Evolutionary conservation across 257 asterid genomes (phyloP).

Genomic region (Jaltomata sinuosa): DNA sequence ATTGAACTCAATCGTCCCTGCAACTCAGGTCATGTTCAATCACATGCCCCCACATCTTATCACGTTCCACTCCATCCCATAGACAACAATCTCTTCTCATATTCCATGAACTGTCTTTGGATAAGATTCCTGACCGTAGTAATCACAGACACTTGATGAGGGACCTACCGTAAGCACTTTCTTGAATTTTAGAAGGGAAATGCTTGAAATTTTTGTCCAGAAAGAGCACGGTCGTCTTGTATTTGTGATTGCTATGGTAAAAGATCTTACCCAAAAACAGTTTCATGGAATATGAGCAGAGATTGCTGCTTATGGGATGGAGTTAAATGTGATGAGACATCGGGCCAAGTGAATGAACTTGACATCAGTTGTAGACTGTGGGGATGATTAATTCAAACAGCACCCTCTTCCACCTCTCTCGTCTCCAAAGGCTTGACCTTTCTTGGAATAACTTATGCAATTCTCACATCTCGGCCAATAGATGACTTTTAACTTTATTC

Average conservation of each 20-base stretch:
- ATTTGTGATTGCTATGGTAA: neutral
- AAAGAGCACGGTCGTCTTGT: neutral
- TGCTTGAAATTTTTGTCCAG: neutral
- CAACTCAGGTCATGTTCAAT: conserved; percentile 13
- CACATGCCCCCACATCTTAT: conserved; percentile 4
- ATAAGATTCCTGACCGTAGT: neutral
- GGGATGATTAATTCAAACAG: conserved; percentile 7
- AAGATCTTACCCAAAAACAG: neutral
- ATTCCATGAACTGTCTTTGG: conserved; percentile 2
- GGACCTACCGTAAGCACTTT: neutral
- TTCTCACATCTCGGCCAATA: neutral
- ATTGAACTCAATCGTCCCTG: conserved; percentile 1
- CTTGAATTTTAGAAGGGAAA: neutral
- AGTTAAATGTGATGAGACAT: conserved; percentile 7
- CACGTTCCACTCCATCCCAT: conserved; percentile 16
- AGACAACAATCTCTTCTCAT: conserved; percentile 1
- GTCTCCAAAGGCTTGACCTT: conserved; percentile 4
- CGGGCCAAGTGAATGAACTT: conserved; percentile 11
- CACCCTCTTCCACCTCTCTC: conserved; percentile 8
- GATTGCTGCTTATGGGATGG: conserved; percentile 23
- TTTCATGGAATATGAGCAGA: conserved; percentile 7
- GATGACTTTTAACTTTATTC: neutral
- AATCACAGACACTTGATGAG: neutral
- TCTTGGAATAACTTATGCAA: conserved; percentile 11
- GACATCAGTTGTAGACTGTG: conserved; percentile 10